A percentile compares a stretch with the other conserved stretches of the same genome.
Evolutionary conservation across 2,329 filamentous ascomycete genomes (phyloP).

Genomic region (Talaromyces sp.): DNA sequence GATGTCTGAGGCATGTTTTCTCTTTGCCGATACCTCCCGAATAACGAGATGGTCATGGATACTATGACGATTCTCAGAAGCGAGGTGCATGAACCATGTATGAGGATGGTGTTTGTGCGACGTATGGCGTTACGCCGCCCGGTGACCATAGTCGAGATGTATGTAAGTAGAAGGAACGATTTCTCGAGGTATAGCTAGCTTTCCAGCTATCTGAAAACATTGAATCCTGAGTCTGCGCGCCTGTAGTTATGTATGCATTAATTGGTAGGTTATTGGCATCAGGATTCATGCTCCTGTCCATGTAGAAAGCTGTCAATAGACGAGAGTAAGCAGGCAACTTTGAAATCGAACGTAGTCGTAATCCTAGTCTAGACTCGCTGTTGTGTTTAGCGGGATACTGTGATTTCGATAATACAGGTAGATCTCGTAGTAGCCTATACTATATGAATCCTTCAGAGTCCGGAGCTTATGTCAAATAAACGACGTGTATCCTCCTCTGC

Average conservation of each 20-base stretch:
- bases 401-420: neutral
- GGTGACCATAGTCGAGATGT: neutral
- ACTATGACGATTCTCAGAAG: neutral
- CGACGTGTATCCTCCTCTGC: neutral
- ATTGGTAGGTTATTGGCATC: no score
- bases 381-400: neutral
- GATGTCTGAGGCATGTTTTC: neutral
- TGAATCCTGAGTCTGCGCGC: no score
- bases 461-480: neutral
- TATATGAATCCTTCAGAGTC: neutral
- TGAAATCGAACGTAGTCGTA: neutral
- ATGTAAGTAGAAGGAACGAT: no score
- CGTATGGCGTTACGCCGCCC: neutral
- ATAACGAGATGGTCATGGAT: neutral
- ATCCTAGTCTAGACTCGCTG: neutral
- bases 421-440: neutral
- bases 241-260: no score
- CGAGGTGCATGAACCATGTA: neutral
- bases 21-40: neutral
- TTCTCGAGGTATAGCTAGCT: no score
- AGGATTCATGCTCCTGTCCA: no score
- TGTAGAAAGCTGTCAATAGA: neutral
- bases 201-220: no score
- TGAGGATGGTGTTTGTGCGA: neutral
- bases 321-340: neutral